These are phyloP conservation scores for Pilatotrama ljubarskyi DNA, from an alignment of 768 basidiomycete genomes.

Conservation along the genomic window DNA sequence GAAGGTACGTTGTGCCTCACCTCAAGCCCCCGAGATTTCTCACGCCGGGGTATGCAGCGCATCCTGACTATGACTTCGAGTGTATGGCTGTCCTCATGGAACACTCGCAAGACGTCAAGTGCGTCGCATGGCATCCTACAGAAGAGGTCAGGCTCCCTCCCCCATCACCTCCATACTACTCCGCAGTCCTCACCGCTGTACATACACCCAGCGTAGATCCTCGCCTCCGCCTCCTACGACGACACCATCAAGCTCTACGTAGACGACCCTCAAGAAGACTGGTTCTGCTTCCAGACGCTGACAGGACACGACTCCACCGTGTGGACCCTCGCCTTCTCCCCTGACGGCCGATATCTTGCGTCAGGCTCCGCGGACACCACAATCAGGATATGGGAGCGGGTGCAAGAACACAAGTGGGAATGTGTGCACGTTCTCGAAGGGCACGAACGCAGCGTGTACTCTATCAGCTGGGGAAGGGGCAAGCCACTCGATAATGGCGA, in stretches of 20 bases:
- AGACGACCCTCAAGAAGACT: constrained; percentile 93
- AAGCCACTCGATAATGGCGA: constrained; percentile 23
- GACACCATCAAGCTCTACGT: constrained; percentile 92
- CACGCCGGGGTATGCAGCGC: constrained; percentile 47
- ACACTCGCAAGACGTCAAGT: constrained; percentile 95
- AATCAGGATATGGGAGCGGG: constrained; percentile 81
- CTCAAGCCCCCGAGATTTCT: too few species aligned
- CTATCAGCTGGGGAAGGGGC: constrained; percentile 67
- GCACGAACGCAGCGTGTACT: constrained; percentile 78
- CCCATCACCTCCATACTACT: not conserved
- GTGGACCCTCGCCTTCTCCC: constrained; percentile 83
- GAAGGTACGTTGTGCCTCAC: constrained; percentile 59
- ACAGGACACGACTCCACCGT: constrained; percentile 85
- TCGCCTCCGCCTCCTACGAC: constrained; percentile 96
- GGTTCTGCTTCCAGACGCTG: constrained; percentile 85
- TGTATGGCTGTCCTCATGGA: constrained; percentile 96
- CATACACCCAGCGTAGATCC: constrained; percentile 57
- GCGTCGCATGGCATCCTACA: constrained; percentile 89
- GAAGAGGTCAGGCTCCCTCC: constrained; percentile 69
- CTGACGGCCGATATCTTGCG: constrained; percentile 77
- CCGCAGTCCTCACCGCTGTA: constrained; percentile 1
- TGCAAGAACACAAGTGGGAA: constrained; percentile 62
- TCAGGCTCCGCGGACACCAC: constrained; percentile 85
- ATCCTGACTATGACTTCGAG: constrained; percentile 91
- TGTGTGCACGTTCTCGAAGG: constrained; percentile 58